Evolutionary conservation across 1,284 basidiomycete genomes (phyloP), one percentile per base, ranked within the genome.

Genomic region (Ustilago esculenta): DNA sequence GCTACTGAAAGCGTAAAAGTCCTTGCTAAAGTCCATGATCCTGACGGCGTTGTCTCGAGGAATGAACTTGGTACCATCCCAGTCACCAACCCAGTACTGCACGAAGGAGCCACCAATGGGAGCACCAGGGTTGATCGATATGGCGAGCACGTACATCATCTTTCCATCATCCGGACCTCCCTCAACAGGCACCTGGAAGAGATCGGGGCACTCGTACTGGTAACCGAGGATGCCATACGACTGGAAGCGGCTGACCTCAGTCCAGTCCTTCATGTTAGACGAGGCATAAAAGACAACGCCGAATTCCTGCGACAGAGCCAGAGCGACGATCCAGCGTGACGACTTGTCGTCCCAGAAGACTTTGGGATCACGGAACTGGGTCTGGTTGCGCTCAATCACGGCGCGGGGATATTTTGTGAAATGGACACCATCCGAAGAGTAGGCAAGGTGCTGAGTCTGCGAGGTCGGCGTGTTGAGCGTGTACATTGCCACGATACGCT

Each of bases 291-390:
- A 81, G 27, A 79, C 81, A 46, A 84, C 75, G 11, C 64, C 71
- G 45, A 78, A 82, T 24, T 83, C 81, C 36, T 80, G 72, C 4
- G 84, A 59, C 29, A 75, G 80, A 3, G 84, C 79, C 32, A 84
- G 63, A 34, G 82, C 81, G 79, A 84, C 83, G 43, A 84, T 81
- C 84, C 84, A 84, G 15, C 74, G 74, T 33, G 77, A 73, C 24
- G 73, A 45, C 18, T 49, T 52, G 4, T 56, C 70, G 50, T 83
- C 77, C 77, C 82, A 81, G 41, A 84, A 80, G 18, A 84, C 84
- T 63, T 84, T 84, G 18, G 84, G 84, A 58, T 85, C 84, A 34
- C 84, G 73, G 76, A 84, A 84, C 52, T 84, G 82, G 8, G 75
- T 79, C 53, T 60, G 63, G 33, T 64, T 51, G 23, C 76, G 76